These are phyloP conservation scores for Blepharisma undulans DNA, from an alignment of 169 alveolate genomes.

Conservation along the genomic window DNA sequence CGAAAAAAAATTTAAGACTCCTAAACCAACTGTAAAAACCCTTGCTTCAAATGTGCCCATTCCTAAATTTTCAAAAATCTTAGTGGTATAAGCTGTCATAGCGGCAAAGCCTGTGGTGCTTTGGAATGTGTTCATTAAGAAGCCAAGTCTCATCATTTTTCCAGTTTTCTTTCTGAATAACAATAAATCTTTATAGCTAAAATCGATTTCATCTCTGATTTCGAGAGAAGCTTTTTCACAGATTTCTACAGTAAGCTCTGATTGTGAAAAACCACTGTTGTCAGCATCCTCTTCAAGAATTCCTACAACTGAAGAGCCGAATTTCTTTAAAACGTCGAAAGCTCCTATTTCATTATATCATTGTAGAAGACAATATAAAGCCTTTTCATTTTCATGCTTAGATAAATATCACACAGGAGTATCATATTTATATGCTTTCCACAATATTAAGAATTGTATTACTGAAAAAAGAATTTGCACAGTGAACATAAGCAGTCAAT, in stretches of 20 bases:
- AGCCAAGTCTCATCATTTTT: slow-evolving; percentile 34
- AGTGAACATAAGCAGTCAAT: not conserved
- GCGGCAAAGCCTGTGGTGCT: not conserved
- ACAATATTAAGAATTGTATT: not conserved
- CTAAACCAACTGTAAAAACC: not conserved
- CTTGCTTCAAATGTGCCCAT: not conserved
- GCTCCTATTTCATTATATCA: not conserved
- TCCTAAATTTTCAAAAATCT: not conserved
- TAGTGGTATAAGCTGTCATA: not conserved
- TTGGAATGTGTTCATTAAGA: not conserved
- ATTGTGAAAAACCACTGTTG: not conserved
- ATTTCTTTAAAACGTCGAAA: not conserved
- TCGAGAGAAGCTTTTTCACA: not conserved
- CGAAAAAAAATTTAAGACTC: not conserved
- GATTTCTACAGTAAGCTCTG: not conserved
- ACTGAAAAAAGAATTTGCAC: not conserved
- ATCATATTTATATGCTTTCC: not conserved
- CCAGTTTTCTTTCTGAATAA: not conserved
- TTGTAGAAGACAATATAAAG: not conserved
- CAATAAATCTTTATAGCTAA: not conserved
- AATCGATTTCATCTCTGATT: not conserved
- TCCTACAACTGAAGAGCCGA: not conserved
- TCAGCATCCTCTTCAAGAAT: not conserved
- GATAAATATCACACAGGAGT: not conserved
- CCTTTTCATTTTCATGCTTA: not conserved